Conservation (phyloP, 331 rosid genomes). For the Phaseolus coccineus region DNA sequence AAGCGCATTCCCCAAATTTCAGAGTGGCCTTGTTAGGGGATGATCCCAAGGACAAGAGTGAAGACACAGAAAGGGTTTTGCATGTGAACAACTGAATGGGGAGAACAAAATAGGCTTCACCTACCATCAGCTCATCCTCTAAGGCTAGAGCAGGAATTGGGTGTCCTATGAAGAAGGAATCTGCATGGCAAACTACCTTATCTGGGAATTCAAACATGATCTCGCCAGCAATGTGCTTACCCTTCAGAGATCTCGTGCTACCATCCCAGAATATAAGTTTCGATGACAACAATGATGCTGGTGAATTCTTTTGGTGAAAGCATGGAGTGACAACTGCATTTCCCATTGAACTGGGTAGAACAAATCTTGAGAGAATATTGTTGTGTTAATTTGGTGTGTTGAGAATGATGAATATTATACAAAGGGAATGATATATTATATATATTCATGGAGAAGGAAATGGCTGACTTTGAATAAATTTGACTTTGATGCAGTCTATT, state of each 20-base stretch:
- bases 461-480: constrained; percentile 26
- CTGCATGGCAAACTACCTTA: constrained; percentile 73
- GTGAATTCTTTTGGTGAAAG: constrained; percentile 14
- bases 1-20: constrained; percentile 65
- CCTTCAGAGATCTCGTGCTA: constrained; percentile 45
- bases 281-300: background rate
- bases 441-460: background rate
- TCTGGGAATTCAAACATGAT: constrained; percentile 78
- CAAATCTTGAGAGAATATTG: background rate
- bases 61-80: constrained; percentile 58
- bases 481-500: constrained; percentile 63
- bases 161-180: constrained; percentile 86
- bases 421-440: no score
- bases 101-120: constrained; percentile 78
- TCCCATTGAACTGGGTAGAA: constrained; percentile 57
- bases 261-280: constrained; percentile 71
- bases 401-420: no score
- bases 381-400: background rate
- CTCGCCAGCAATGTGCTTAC: constrained; percentile 69
- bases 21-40: constrained; percentile 41
- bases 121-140: constrained; percentile 60
- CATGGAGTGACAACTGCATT: constrained; percentile 59
- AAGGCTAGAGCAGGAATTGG: constrained; percentile 60
- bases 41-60: constrained; percentile 56
- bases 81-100: constrained; percentile 61